Evolutionary conservation across 768 basidiomycete species (phyloP).

Genomic region (Lepiota venenata): DNA sequence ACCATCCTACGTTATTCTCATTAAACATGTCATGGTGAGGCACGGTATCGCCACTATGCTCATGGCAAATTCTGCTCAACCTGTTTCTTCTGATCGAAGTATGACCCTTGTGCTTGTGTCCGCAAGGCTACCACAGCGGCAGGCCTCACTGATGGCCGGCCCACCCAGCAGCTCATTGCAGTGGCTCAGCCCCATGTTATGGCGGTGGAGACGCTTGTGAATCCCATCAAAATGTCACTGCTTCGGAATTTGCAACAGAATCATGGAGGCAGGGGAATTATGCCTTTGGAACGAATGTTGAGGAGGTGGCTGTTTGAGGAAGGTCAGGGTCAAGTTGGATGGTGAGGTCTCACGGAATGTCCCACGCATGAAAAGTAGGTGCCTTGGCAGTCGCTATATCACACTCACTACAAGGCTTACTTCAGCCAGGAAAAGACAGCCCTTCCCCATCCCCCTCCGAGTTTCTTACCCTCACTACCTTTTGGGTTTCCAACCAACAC

Average conservation of each 20-base stretch:
- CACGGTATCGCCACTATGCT: neutral
- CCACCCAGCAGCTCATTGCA: conserved; percentile 41
- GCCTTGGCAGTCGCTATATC: neutral
- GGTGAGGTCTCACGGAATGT: conserved; percentile 29
- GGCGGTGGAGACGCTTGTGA: conserved; percentile 45
- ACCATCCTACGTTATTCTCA: too few species aligned
- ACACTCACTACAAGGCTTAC: conserved; percentile 62
- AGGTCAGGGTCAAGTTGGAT: conserved; percentile 45
- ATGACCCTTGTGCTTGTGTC: conserved; percentile 42
- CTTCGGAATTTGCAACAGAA: conserved; percentile 49
- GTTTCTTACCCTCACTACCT: conserved; percentile 57
- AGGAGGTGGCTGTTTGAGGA: conserved; percentile 45
- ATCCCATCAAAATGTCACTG: conserved; percentile 50
- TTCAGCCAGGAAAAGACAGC: conserved; percentile 45
- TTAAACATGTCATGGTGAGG: neutral
- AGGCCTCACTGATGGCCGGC: conserved; percentile 52
- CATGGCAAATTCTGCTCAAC: neutral
- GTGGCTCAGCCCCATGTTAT: conserved; percentile 63
- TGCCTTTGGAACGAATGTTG: conserved; percentile 40
- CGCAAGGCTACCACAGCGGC: conserved; percentile 43
- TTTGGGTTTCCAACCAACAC: conserved; percentile 35
- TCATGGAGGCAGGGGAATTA: conserved; percentile 55
- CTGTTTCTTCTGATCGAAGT: conserved; percentile 16
- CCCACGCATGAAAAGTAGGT: conserved; percentile 52
- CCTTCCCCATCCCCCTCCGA: conserved; percentile 56